Conservation (phyloP, 208 protist species). For the Leishmania aethiopica region DNA sequence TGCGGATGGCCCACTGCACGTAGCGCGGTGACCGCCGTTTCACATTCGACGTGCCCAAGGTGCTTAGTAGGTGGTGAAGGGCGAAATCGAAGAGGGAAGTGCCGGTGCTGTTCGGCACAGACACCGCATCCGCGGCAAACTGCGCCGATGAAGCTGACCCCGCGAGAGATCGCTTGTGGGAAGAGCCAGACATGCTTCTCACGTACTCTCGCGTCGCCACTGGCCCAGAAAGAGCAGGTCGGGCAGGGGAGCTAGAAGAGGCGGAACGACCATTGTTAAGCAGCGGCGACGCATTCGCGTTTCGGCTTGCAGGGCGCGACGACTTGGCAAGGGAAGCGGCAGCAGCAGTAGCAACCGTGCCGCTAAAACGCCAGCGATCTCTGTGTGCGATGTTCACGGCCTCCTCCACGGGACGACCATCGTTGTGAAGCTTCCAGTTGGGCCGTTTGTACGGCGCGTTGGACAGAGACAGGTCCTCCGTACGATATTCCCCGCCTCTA, state of each 20-base stretch:
- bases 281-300: background rate
- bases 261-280: background rate
- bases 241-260: no score
- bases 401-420: constrained; percentile 3
- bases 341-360: background rate
- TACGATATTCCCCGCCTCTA: background rate
- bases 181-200: background rate
- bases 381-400: constrained; percentile 2
- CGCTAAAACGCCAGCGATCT: background rate
- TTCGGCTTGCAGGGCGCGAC: background rate
- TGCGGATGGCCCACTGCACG: constrained; percentile 66
- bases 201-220: constrained; percentile 7
- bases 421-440: background rate
- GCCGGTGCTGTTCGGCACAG: constrained; percentile 68
- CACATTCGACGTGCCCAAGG: constrained; percentile 24
- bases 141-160: background rate
- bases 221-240: background rate
- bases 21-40: constrained; percentile 27
- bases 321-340: background rate
- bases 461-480: background rate
- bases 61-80: constrained; percentile 57
- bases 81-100: constrained; percentile 76
- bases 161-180: constrained; percentile 12
- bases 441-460: constrained; percentile 20
- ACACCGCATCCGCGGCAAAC: constrained; percentile 27